Percentiles rank a stretch among this genome's conserved stretches.
These are phyloP conservation scores for Nematodospora valgi DNA, from an alignment of 805 yeast genomes.

Conservation along the genomic window DNA sequence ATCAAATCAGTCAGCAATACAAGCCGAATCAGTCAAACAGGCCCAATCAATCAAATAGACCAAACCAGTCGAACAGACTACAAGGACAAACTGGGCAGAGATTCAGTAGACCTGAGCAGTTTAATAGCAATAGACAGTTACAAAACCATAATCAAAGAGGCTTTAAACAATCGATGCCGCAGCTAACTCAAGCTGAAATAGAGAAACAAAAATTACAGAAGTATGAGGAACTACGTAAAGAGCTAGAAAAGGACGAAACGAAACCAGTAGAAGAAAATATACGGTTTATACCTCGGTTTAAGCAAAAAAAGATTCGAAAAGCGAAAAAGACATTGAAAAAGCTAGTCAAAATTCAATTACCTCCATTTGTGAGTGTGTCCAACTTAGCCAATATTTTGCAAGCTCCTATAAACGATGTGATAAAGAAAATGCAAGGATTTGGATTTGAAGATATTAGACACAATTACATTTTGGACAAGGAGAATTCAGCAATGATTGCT, in stretches of 20 bases:
- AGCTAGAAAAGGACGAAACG: slow-evolving; percentile 2
- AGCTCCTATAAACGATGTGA: slow-evolving; percentile 59
- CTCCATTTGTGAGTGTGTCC: slow-evolving; percentile 75
- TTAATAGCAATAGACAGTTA: too few species aligned
- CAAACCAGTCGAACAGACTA: too few species aligned
- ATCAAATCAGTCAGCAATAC: background rate
- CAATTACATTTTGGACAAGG: slow-evolving; percentile 79
- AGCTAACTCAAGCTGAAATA: slow-evolving; percentile 1
- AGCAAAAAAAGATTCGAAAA: slow-evolving; percentile 6
- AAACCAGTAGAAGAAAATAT: slow-evolving; percentile 10
- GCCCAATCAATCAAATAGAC: too few species aligned
- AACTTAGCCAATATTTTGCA: slow-evolving; percentile 71
- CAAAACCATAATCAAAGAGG: background rate
- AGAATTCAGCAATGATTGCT: slow-evolving; percentile 81
- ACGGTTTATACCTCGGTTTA: slow-evolving; percentile 2
- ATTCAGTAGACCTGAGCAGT: too few species aligned
- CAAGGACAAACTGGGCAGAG: too few species aligned
- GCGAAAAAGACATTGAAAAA: slow-evolving; percentile 13
- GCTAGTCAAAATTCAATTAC: slow-evolving; percentile 46
- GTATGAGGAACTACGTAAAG: slow-evolving; percentile 3
- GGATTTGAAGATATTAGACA: slow-evolving; percentile 75
- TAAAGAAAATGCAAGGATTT: slow-evolving; percentile 54
- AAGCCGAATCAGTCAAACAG: background rate
- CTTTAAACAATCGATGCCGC: background rate
- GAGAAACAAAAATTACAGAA: slow-evolving; percentile 3